Conservation (phyloP, 192 early-diverging fungal genomes). For the Geranomyces michiganensis region DNA sequence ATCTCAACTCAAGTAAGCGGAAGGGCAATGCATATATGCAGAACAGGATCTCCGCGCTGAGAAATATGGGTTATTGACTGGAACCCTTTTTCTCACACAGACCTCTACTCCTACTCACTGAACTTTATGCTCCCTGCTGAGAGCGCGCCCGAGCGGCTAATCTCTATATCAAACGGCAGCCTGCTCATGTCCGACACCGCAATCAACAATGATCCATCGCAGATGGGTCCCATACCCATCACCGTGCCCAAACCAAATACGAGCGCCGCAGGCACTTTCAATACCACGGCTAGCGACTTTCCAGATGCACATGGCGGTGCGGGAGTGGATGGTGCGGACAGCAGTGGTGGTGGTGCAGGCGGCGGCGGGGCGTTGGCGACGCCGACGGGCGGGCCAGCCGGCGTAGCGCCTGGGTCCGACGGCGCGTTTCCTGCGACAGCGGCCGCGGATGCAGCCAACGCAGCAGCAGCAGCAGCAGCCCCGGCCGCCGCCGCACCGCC, state of each 20-base stretch:
- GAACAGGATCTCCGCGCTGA: not conserved
- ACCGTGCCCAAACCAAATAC: slow-evolving; percentile 28
- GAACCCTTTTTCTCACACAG: slow-evolving; percentile 20
- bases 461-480: not conserved
- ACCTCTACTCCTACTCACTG: slow-evolving; percentile 55
- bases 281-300: not conserved
- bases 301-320: not conserved
- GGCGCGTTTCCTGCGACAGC: not conserved
- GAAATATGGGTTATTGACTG: not conserved
- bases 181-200: slow-evolving; percentile 43
- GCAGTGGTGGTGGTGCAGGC: not conserved
- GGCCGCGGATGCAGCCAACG: not conserved
- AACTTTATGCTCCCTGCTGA: slow-evolving; percentile 52
- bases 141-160: slow-evolving; percentile 41
- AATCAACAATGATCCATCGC: slow-evolving; percentile 23
- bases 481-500: slow-evolving; percentile 11
- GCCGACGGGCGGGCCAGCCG: not conserved
- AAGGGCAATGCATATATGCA: not conserved
- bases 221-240: slow-evolving; percentile 31
- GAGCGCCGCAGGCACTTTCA: not conserved
- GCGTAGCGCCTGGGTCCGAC: slow-evolving; percentile 1
- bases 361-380: not conserved
- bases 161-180: slow-evolving; percentile 45
- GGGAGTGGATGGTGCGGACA: not conserved
- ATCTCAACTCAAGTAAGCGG: slow-evolving; percentile 63